Evolutionary conservation across 1,284 basidiomycete genomes (phyloP), one percentile per base, ranked within the genome.

Genomic region (Austropuccinia psidii): DNA sequence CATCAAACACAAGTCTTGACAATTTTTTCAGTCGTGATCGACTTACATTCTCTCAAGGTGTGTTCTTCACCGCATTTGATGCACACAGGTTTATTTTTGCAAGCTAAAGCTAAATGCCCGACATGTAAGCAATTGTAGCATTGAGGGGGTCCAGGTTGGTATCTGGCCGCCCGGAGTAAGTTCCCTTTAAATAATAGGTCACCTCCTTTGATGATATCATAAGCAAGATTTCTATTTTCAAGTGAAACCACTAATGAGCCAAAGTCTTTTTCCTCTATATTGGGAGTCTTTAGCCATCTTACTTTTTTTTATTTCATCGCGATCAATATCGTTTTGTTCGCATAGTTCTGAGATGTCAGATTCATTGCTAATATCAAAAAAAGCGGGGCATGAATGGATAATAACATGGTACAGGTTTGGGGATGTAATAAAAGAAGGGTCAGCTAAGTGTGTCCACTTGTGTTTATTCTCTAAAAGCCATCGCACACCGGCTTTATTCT

Each of bases 291-390:
- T n/a, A n/a, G n/a, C n/a, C n/a, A n/a, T n/a, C n/a, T n/a, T n/a
- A n/a, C n/a, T 62, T 24, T 45, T 62, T 4, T 62, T 19, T 21
- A 62, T 27, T 31, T 62, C 41, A 19, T 29, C 27, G 2, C 41
- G 17, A 21, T 62, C 60, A 27, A 62, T 43, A 24, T 62, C 41
- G 17, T 62, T 62, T 31, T 62, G 60, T 11, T 47, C 9, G 60
- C 39, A 62, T 5, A 60, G 35, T 1, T 24, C 5, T 3, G 4
- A n/a, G 4, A 60, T 39, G 17, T 60, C 35, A 24, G 27, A 11
- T 5, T 4, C 6, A 6, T 60, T 60, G 11, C 43, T 39, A 7
- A 60, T 39, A 6, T 60, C 57, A 39, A 60, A 60, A 39, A 6
- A 24, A 17, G 57, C 13, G 0, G 57, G 57, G 17, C 57, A 60